These are phyloP conservation scores for Beauveria sp. DNA, from an alignment of 2,329 filamentous ascomycete genomes.

Conservation along the genomic window DNA sequence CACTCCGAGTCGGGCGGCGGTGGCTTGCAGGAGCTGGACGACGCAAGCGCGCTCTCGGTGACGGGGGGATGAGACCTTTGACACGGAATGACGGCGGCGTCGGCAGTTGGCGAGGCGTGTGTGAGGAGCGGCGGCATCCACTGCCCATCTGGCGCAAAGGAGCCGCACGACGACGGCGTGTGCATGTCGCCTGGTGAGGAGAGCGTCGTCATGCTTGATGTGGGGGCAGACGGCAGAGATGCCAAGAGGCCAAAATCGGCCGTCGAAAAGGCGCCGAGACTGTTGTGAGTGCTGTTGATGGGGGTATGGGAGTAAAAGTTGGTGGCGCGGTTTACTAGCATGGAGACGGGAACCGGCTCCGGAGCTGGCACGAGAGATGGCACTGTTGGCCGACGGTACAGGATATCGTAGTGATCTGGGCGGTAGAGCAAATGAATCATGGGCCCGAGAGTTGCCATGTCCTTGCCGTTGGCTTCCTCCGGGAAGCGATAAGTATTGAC, in stretches of 20 bases:
- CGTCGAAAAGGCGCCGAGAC: slow-evolving; percentile 34
- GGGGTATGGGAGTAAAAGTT: slow-evolving; percentile 38
- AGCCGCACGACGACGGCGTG: not conserved
- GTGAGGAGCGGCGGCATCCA: slow-evolving; percentile 4
- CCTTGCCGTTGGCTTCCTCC: slow-evolving; percentile 41
- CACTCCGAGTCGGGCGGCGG: slow-evolving; percentile 16
- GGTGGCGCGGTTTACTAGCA: slow-evolving; percentile 48
- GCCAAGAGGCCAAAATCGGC: slow-evolving; percentile 36
- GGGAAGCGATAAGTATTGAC: slow-evolving; percentile 66
- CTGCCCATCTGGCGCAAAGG: not conserved
- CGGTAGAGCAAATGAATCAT: slow-evolving; percentile 55
- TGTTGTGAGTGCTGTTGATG: slow-evolving; percentile 32
- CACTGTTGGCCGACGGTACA: slow-evolving; percentile 53
- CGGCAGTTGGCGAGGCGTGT: not conserved
- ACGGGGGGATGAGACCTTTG: not conserved
- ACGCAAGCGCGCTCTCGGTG: not conserved
- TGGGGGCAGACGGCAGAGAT: slow-evolving; percentile 11
- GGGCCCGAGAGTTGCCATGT: slow-evolving; percentile 35
- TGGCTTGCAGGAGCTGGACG: not conserved
- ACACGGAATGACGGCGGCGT: not conserved
- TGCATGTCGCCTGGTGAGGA: not conserved
- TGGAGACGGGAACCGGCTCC: slow-evolving; percentile 14
- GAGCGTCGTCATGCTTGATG: slow-evolving; percentile 31
- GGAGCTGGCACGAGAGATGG: slow-evolving; percentile 17
- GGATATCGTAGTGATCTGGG: slow-evolving; percentile 87